Conservation (phyloP, 192 early-diverging fungal species). For the Rhizophagus sp. region DNA sequence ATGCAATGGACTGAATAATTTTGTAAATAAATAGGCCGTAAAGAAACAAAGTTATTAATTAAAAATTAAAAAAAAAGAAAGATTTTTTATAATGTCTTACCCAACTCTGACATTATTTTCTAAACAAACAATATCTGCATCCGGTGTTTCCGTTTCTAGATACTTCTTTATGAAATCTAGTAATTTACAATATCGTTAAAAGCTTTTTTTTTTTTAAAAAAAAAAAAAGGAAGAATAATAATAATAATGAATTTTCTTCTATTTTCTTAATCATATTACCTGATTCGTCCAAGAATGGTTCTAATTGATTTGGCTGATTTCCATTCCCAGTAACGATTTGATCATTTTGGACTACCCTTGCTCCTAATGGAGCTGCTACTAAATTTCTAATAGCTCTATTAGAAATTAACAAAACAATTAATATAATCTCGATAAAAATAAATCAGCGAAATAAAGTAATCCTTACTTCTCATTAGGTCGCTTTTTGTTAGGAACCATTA, state of each 20-base stretch:
- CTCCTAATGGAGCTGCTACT: constrained; percentile 44
- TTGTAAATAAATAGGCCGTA: neutral
- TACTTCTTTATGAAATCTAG: constrained; percentile 53
- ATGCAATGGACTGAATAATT: constrained; percentile 46
- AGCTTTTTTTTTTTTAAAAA: neutral
- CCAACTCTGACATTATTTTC: constrained; percentile 62
- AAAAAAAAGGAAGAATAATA: neutral
- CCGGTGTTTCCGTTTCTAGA: constrained; percentile 58
- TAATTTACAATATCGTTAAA: neutral
- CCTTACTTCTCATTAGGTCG: constrained; percentile 40
- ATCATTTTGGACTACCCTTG: constrained; percentile 21
- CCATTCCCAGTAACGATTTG: neutral
- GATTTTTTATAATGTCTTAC: constrained; percentile 31
- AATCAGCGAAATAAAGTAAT: neutral
- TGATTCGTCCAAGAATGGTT: constrained; percentile 59
- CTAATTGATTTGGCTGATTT: constrained; percentile 40
- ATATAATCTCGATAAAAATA: neutral
- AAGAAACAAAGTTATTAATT: neutral
- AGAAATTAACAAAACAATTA: neutral
- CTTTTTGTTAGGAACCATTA: constrained; percentile 61
- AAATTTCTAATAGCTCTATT: constrained; percentile 33
- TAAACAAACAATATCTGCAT: constrained; percentile 59
- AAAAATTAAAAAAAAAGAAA: neutral
- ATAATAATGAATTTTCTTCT: no score
- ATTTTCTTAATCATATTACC: constrained; percentile 24